phyloP scores from a whole-genome alignment of 164 flowering plant genomes.

The Sextonia rubra region DNA sequence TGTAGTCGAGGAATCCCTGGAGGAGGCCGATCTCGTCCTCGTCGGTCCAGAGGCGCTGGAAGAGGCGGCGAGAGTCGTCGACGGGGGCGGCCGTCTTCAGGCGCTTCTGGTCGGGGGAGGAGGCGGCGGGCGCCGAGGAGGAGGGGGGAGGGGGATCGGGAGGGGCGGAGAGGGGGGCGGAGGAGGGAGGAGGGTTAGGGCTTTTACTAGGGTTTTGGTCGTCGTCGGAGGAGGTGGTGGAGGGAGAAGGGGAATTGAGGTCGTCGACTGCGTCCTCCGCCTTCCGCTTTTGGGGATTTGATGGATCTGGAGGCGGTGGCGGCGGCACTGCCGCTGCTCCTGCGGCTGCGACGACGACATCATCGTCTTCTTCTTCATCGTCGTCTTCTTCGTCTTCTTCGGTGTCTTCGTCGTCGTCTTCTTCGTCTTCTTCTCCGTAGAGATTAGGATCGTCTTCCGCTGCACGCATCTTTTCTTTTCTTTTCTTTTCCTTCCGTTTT shows the following conservation, averaged over 20 bases:
- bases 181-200: slow-evolving; percentile 3
- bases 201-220: background rate
- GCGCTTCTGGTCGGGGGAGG: background rate
- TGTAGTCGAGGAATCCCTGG: slow-evolving; percentile 76
- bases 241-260: slow-evolving; percentile 29
- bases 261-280: slow-evolving; percentile 6
- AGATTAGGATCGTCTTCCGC: slow-evolving; percentile 18
- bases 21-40: slow-evolving; percentile 94
- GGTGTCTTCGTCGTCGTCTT: background rate
- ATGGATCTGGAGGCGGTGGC: background rate
- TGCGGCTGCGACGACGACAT: background rate
- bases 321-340: background rate
- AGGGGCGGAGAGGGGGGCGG: background rate
- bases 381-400: slow-evolving; percentile 16
- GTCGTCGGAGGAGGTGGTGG: slow-evolving; percentile 9
- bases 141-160: slow-evolving; percentile 9
- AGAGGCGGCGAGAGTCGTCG: slow-evolving; percentile 55
- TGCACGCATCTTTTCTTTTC: background rate
- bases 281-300: background rate
- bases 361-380: background rate
- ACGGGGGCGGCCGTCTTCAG: background rate
- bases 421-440: slow-evolving; percentile 11
- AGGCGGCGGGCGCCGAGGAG: slow-evolving; percentile 11
- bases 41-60: slow-evolving; percentile 93
- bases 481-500: too few relatives aligned